Conservation (phyloP, 225 moss, liverwort and hornwort genomes). For the Pseudisothecium myosuroides region DNA sequence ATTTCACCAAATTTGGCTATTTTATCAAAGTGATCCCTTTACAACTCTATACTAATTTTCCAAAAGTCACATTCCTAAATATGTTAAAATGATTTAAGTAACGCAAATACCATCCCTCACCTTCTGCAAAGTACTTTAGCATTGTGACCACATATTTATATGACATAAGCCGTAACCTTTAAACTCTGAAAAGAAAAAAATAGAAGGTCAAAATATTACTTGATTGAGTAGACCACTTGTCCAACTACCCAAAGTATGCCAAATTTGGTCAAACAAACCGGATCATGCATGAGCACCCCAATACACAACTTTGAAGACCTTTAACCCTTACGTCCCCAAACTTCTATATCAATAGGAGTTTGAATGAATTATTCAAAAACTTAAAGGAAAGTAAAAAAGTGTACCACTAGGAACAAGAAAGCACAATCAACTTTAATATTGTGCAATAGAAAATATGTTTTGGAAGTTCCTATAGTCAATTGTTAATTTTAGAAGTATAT, state of each 20-base stretch:
- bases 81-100: not conserved
- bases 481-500: not conserved
- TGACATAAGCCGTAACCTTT: not conserved
- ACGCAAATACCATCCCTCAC: not conserved
- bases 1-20: not conserved
- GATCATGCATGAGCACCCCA: not conserved
- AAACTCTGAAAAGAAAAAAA: not conserved
- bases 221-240: slow-evolving; percentile 60
- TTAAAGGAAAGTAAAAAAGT: too few relatives aligned
- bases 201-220: slow-evolving; percentile 17
- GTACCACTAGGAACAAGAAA: not conserved
- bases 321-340: too few relatives aligned
- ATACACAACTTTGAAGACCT: too few relatives aligned
- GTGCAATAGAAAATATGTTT: not conserved
- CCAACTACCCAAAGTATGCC: slow-evolving; percentile 67
- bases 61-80: not conserved
- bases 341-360: too few relatives aligned
- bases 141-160: not conserved
- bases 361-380: too few relatives aligned
- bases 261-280: slow-evolving; percentile 25
- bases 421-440: not conserved
- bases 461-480: not conserved
- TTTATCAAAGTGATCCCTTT: not conserved
- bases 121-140: not conserved
- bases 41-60: too few relatives aligned